Evolutionary conservation across 1,284 basidiomycete genomes (phyloP), one percentile per base, ranked within the genome.

Genomic region (Ustilago esculenta): DNA sequence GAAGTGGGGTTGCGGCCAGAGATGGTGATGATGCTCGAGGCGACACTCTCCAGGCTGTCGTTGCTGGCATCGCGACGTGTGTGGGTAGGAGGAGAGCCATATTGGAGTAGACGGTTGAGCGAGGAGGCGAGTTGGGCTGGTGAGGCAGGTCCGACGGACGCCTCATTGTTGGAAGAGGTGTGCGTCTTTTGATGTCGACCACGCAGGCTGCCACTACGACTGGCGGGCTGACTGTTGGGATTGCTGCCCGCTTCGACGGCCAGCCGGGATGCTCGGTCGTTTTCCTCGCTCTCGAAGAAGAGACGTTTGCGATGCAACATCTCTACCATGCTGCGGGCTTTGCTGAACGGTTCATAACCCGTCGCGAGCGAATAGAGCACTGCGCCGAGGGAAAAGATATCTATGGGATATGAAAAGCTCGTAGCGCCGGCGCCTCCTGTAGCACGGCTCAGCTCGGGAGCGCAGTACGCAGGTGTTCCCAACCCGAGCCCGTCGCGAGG

Each of bases 391-490:
- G 69, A 73, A 53, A 77, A 81, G 25, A 80, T 58, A 41, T 81
- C 79, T 18, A 80, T 67, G 10, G 74, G 72, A 35, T 59, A 80
- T 7, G 73, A 76, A 32, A 80, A 70, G 14, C 42, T 63, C 18
- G 63, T 66, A 0, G 67, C 67, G 1, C 44, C 41, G 2, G 61
- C 56, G 4, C 61, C 67, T 6, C 67, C 67, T 3, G 61, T 64
- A 4, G 59, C 70, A 7, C 64, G 57, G n/a, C 72, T 75, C 15
- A 81, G 61, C 42, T 81, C 79, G 5, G 79, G 79, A 15, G 79
- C 79, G 24, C 75, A 70, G 49, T 78, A 81, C 2, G 78, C 76
- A 11, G 79, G 79, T 18, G 79, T 81, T 12, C 79, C 79, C n/a
- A 80, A 51, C 0, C 77, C 75, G 3, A 73, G 45, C 6, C 71